These are phyloP conservation scores for Zygoascus sp. DNA, from an alignment of 1,139 yeast genomes.

Conservation along the genomic window DNA sequence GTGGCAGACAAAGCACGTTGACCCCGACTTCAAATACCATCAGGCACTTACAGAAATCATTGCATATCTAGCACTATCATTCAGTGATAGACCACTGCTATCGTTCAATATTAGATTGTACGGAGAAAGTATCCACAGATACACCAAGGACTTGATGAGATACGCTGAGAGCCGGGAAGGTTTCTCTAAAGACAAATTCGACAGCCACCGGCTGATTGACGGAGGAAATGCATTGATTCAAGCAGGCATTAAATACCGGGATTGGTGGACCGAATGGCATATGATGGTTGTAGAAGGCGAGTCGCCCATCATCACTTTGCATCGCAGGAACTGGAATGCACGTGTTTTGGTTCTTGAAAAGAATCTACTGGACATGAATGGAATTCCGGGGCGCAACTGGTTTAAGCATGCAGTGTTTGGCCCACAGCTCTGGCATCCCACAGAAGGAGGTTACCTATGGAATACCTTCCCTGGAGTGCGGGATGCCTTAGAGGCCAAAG, in stretches of 20 bases:
- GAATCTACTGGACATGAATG: conserved; percentile 46
- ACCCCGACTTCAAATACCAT: conserved; percentile 56
- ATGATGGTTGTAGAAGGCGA: conserved; percentile 44
- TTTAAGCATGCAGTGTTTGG: conserved; percentile 69
- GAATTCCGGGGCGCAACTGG: conserved; percentile 56
- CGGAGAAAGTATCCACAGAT: conserved; percentile 43
- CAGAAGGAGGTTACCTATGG: conserved; percentile 45
- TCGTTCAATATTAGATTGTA: conserved; percentile 61
- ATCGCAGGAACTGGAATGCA: conserved; percentile 78
- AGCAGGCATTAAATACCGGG: conserved; percentile 31
- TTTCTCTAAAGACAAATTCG: conserved; percentile 14
- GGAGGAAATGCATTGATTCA: conserved; percentile 28
- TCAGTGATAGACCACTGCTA: conserved; percentile 70
- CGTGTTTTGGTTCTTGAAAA: conserved; percentile 56
- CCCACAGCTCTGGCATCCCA: conserved; percentile 58
- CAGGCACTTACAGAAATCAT: conserved; percentile 54
- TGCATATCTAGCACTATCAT: conserved; percentile 48
- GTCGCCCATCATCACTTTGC: conserved; percentile 64
- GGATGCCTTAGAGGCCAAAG: conserved; percentile 51
- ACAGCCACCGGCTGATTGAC: conserved; percentile 22
- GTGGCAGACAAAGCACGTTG: conserved; percentile 48
- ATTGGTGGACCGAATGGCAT: conserved; percentile 56
- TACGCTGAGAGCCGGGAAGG: conserved; percentile 35
- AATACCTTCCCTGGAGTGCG: conserved; percentile 73
- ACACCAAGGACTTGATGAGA: conserved; percentile 47